Evolutionary conservation across 805 yeast species (phyloP).

Genomic region (Cyberlindnera saturnus): DNA sequence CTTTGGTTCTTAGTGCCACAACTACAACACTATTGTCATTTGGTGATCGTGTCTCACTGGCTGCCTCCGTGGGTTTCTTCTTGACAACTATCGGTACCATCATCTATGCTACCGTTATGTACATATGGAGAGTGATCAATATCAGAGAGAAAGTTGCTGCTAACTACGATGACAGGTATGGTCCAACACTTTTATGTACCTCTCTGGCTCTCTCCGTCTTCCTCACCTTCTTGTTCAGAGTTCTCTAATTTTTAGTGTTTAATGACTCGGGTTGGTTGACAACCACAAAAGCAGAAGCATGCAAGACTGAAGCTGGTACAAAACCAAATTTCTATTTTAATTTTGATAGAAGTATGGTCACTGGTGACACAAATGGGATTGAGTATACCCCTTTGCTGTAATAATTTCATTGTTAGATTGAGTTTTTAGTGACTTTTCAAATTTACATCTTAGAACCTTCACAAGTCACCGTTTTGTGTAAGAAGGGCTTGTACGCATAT

Average conservation of each 20-base stretch:
- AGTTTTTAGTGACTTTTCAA: too few relatives aligned
- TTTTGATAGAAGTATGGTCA: too few relatives aligned
- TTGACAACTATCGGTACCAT: constrained; percentile 71
- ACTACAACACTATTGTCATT: constrained; percentile 82
- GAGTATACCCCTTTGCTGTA: too few relatives aligned
- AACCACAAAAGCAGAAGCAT: not conserved
- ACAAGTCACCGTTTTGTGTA: too few relatives aligned
- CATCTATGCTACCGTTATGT: constrained; percentile 63
- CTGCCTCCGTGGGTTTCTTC: constrained; percentile 85
- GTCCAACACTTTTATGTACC: constrained; percentile 78
- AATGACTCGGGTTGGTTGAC: not conserved
- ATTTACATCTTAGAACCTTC: too few relatives aligned
- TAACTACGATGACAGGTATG: constrained; percentile 79
- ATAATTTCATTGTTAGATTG: too few relatives aligned
- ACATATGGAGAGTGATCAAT: constrained; percentile 74
- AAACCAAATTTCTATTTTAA: too few relatives aligned
- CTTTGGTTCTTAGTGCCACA: constrained; percentile 81
- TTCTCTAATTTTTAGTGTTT: constrained; percentile 5
- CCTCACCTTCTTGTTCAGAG: constrained; percentile 45
- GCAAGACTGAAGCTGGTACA: too few relatives aligned
- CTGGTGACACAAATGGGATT: too few relatives aligned
- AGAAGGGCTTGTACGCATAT: too few relatives aligned
- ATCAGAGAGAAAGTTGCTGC: constrained; percentile 80
- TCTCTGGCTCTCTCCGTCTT: constrained; percentile 67
- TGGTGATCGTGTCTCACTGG: constrained; percentile 69